Percentiles rank a stretch among this genome's conserved stretches.
These are phyloP conservation scores for Cercospora sesami DNA, from an alignment of 2,329 filamentous ascomycete species.

Conservation along the genomic window DNA sequence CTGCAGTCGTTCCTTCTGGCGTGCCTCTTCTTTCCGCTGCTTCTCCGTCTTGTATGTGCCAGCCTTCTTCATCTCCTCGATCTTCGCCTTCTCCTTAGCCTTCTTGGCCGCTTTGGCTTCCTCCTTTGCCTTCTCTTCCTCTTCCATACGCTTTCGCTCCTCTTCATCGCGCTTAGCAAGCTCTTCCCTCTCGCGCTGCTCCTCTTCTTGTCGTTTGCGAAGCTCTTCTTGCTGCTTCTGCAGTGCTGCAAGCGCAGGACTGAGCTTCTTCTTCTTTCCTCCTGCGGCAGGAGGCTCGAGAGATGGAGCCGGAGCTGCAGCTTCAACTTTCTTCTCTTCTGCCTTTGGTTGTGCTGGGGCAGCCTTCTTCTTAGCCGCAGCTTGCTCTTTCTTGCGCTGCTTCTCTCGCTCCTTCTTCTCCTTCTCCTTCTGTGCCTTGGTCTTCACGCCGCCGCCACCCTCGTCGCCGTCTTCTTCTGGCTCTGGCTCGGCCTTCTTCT, in stretches of 20 bases:
- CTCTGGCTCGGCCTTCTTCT: conserved; percentile 52
- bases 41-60: conserved; percentile 85
- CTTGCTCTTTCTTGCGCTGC: conserved; percentile 97
- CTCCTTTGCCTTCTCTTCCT: conserved; percentile 68
- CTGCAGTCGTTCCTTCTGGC: conserved; percentile 75
- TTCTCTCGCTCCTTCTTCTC: conserved; percentile 98
- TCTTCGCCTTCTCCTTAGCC: conserved; percentile 81
- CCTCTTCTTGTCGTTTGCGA: conserved; percentile 66
- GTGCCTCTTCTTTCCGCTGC: conserved; percentile 77
- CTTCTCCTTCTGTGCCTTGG: conserved; percentile 98
- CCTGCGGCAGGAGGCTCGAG: conserved; percentile 46
- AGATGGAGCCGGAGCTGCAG: conserved; percentile 51
- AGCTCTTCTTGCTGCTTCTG: conserved; percentile 83
- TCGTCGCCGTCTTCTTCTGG: conserved; percentile 48
- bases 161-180: conserved; percentile 65
- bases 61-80: conserved; percentile 84
- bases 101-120: conserved; percentile 77
- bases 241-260: conserved; percentile 68
- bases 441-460: conserved; percentile 71
- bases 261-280: conserved; percentile 88
- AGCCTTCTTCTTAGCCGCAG: conserved; percentile 78
- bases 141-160: conserved; percentile 65
- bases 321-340: conserved; percentile 45
- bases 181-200: conserved; percentile 61
- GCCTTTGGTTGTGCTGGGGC: conserved; percentile 36